Conservation (phyloP, 768 basidiomycete species). For the Cystofilobasidium capitatum region DNA sequence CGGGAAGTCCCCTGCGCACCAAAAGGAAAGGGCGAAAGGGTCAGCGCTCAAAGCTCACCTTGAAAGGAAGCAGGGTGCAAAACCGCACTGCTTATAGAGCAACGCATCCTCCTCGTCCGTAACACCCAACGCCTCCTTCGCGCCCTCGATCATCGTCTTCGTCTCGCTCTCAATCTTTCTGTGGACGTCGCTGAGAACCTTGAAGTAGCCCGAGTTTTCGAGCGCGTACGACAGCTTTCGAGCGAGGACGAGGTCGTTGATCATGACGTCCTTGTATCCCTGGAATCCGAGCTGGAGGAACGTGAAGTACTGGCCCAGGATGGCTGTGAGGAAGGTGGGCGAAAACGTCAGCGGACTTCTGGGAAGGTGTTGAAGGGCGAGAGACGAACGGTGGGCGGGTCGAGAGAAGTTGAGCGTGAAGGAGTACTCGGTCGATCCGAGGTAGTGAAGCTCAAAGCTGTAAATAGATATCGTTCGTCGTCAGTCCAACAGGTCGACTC, state of each 20-base stretch:
- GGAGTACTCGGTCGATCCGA: slow-evolving; percentile 29
- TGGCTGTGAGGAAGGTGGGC: not conserved
- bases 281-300: not conserved
- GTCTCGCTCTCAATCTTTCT: slow-evolving; percentile 7
- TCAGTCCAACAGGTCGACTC: not conserved
- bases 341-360: not conserved
- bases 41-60: not conserved
- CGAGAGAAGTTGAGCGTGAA: slow-evolving; percentile 33
- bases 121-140: not conserved
- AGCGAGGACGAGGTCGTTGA: not conserved
- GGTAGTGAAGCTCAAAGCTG: slow-evolving; percentile 25
- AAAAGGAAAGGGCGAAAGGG: not conserved
- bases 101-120: not conserved
- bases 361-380: slow-evolving; percentile 27
- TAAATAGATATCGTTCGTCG: not conserved
- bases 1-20: slow-evolving; percentile 20
- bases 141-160: not conserved
- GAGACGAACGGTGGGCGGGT: slow-evolving; percentile 11
- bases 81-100: slow-evolving; percentile 1
- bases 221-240: slow-evolving; percentile 8
- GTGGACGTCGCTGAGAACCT: slow-evolving; percentile 17
- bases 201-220: slow-evolving; percentile 25
- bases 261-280: slow-evolving; percentile 1
- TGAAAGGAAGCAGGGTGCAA: not conserved
- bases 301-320: not conserved